Percentiles rank a stretch among this genome's conserved stretches.
phyloP scores from a whole-genome alignment of 2,329 filamentous ascomycete genomes.

The Epicoccum sorghinum region DNA sequence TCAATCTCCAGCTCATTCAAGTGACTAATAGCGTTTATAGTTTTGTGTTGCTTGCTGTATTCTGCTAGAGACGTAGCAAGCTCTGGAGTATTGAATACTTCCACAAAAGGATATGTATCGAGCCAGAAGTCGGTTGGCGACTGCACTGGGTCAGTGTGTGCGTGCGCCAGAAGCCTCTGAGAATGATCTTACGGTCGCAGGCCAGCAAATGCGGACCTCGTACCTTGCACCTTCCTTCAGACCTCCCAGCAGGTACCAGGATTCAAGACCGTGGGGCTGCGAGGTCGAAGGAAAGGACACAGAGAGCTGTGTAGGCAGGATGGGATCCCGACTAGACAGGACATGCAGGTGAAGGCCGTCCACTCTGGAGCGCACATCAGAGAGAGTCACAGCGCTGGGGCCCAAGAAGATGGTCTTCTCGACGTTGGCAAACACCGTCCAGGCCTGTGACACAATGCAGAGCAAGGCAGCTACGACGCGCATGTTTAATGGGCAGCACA shows the following conservation, averaged over 20 bases:
- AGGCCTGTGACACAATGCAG: conserved; percentile 41
- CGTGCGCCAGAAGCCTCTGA: conserved; percentile 3
- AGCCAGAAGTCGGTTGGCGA: conserved; percentile 85
- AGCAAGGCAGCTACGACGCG: conserved; percentile 38
- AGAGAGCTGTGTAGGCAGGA: conserved; percentile 68
- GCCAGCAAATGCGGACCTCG: conserved; percentile 92
- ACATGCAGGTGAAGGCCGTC: conserved; percentile 67
- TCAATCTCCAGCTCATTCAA: conserved; percentile 2
- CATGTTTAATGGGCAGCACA: conserved; percentile 40
- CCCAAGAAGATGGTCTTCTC: conserved; percentile 91
- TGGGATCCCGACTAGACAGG: conserved; percentile 62
- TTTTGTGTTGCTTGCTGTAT: conserved; percentile 63
- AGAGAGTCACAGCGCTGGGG: conserved; percentile 64
- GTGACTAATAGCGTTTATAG: background rate
- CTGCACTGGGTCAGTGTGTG: conserved; percentile 54
- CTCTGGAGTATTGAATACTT: conserved; percentile 66
- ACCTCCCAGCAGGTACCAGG: conserved; percentile 79
- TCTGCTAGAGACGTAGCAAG: conserved; percentile 69
- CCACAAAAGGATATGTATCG: conserved; percentile 65
- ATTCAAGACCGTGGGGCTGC: conserved; percentile 63
- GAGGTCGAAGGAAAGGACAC: conserved; percentile 69
- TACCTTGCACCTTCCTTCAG: conserved; percentile 78
- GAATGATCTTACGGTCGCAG: conserved; percentile 76
- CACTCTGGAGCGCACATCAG: conserved; percentile 62
- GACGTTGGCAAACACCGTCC: conserved; percentile 69